Percentiles rank a stretch among this genome's conserved stretches.
phyloP scores from a whole-genome alignment of 352 stramenopile species.

The Pythium brassicae region DNA sequence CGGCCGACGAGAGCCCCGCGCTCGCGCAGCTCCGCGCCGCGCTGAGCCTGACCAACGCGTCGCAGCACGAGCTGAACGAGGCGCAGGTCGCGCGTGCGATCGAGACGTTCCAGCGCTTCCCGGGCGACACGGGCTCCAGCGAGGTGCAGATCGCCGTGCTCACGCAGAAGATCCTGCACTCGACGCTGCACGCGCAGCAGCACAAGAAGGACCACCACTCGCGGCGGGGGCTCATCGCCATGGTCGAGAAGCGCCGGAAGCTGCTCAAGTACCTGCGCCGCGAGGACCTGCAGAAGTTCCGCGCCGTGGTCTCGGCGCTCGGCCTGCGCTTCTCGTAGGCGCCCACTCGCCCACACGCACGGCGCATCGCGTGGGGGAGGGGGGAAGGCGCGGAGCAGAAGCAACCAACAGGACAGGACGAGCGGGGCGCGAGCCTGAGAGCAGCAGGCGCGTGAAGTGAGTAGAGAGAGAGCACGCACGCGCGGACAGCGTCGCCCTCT shows the following conservation, averaged over 20 bases:
- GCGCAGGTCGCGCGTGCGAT: constrained; percentile 74
- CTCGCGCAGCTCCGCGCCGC: constrained; percentile 64
- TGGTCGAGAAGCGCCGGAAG: constrained; percentile 85
- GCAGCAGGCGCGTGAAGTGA: too few relatives aligned
- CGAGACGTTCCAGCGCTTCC: constrained; percentile 84
- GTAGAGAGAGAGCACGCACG: not conserved
- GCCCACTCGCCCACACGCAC: not conserved
- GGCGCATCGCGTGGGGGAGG: too few relatives aligned
- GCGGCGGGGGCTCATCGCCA: constrained; percentile 74
- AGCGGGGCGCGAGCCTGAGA: too few relatives aligned
- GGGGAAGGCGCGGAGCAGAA: too few relatives aligned
- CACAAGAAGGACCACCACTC: constrained; percentile 90
- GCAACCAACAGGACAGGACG: not conserved
- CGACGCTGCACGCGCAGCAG: constrained; percentile 61
- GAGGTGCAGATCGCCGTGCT: constrained; percentile 84
- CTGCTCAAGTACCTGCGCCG: constrained; percentile 82
- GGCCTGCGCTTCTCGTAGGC: constrained; percentile 74
- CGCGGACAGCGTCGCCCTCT: too few relatives aligned
- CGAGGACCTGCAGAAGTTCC: constrained; percentile 78
- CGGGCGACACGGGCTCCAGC: constrained; percentile 80
- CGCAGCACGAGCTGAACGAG: constrained; percentile 82
- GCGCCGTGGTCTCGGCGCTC: constrained; percentile 69
- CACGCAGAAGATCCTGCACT: constrained; percentile 83
- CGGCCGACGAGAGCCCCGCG: constrained; percentile 16
- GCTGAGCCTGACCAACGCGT: constrained; percentile 73